These are phyloP conservation scores for Mrakia gelida DNA, from an alignment of 768 basidiomycete genomes.

Conservation along the genomic window DNA sequence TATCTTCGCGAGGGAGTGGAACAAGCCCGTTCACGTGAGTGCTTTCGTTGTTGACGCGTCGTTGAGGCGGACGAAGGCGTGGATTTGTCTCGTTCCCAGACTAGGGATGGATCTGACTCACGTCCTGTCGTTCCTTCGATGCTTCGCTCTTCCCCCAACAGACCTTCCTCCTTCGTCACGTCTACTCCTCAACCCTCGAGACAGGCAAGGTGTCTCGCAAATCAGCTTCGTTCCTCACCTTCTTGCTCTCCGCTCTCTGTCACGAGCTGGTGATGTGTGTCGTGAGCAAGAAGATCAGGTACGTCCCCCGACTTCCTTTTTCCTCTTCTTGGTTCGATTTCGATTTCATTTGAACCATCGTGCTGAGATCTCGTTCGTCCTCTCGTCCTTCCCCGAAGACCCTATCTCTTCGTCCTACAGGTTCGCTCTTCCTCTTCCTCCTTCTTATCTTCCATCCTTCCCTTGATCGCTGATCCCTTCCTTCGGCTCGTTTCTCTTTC, in stretches of 20 bases:
- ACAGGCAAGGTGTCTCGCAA: conserved; percentile 68
- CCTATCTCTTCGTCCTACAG: background rate
- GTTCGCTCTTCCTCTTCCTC: conserved; percentile 36
- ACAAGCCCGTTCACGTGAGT: conserved; percentile 76
- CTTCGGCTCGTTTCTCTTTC: background rate
- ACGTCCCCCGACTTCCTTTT: no score
- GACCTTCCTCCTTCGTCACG: conserved; percentile 74
- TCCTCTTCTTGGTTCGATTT: no score
- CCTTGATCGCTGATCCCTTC: background rate
- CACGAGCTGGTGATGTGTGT: conserved; percentile 97
- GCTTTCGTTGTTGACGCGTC: background rate
- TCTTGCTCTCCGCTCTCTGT: conserved; percentile 78
- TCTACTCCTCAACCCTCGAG: conserved; percentile 82
- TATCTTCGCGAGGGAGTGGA: conserved; percentile 95
- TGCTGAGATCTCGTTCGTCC: conserved; percentile 37
- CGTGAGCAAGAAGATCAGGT: conserved; percentile 88
- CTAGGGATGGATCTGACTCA: no score
- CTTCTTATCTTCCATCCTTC: background rate
- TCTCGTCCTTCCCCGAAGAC: background rate
- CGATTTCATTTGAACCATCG: no score
- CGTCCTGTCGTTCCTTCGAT: no score
- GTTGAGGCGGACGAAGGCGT: background rate
- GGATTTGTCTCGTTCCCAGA: no score
- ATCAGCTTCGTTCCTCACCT: conserved; percentile 87
- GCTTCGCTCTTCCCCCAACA: conserved; percentile 26